These are phyloP conservation scores for Aegilops speltoides DNA, from an alignment of 176 grass and related monocot species.

Conservation along the genomic window DNA sequence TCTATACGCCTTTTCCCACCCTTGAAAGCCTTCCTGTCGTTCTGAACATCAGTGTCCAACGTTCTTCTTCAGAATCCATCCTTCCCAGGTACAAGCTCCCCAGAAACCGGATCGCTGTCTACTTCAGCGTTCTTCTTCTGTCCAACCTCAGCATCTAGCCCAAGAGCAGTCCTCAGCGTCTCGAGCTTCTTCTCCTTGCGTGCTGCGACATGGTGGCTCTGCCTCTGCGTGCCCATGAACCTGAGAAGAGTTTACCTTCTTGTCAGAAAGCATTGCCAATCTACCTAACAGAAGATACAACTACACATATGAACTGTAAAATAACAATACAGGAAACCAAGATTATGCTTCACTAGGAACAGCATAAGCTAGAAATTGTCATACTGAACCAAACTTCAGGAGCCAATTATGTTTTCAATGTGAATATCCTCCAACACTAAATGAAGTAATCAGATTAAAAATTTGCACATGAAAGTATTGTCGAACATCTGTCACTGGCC, in stretches of 20 bases:
- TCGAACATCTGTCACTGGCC: neutral
- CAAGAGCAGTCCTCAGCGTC: constrained; percentile 65
- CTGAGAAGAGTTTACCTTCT: constrained; percentile 38
- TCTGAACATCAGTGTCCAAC: constrained; percentile 29
- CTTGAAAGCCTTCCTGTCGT: constrained; percentile 24
- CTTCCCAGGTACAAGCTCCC: constrained; percentile 77
- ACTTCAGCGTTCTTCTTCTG: constrained; percentile 28
- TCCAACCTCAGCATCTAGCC: constrained; percentile 47
- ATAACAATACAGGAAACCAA: neutral
- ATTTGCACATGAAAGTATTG: neutral
- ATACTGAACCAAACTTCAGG: neutral
- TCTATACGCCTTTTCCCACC: constrained; percentile 22
- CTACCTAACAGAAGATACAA: neutral
- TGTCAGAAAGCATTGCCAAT: neutral
- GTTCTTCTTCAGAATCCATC: neutral
- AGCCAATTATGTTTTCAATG: neutral
- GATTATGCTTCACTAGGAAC: neutral
- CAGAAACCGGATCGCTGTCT: constrained; percentile 84
- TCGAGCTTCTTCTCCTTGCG: constrained; percentile 90
- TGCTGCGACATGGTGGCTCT: constrained; percentile 83
- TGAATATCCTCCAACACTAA: neutral
- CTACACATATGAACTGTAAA: neutral
- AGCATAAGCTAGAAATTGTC: neutral
- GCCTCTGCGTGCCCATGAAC: constrained; percentile 64
- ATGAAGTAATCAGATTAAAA: neutral